These are phyloP conservation scores for Forsythia viridissima DNA, from an alignment of 257 asterid species.

Conservation along the genomic window DNA sequence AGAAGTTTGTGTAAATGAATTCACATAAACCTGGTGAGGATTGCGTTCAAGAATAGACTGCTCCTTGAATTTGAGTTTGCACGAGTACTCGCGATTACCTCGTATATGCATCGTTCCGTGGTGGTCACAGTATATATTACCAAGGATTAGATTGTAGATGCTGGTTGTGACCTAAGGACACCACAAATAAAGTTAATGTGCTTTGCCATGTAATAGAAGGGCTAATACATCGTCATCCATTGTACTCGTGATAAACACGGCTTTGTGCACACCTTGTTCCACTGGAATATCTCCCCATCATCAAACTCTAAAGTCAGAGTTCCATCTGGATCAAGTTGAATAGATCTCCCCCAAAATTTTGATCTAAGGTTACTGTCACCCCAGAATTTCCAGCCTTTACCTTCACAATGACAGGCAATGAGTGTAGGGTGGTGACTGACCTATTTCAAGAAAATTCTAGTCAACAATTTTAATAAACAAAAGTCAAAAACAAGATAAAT, in stretches of 20 bases:
- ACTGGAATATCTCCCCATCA: constrained; percentile 89
- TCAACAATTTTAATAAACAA: constrained; percentile 14
- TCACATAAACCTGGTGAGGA: constrained; percentile 80
- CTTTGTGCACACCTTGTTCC: constrained; percentile 78
- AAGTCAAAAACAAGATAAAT: not conserved
- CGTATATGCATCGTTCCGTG: constrained; percentile 84
- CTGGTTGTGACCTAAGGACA: constrained; percentile 80
- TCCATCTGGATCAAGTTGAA: constrained; percentile 94
- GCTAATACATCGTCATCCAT: not conserved
- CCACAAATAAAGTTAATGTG: constrained; percentile 7
- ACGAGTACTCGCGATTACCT: constrained; percentile 79
- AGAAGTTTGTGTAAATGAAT: constrained; percentile 14
- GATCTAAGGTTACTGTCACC: constrained; percentile 89
- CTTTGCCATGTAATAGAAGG: not conserved
- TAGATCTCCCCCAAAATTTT: constrained; percentile 95
- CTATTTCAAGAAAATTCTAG: constrained; percentile 49
- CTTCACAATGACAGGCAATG: constrained; percentile 97
- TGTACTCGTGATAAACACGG: constrained; percentile 3
- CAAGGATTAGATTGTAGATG: constrained; percentile 84
- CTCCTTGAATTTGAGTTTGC: constrained; percentile 97
- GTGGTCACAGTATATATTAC: constrained; percentile 90
- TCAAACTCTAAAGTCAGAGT: constrained; percentile 78
- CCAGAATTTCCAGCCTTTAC: constrained; percentile 97
- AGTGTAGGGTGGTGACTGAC: constrained; percentile 98
- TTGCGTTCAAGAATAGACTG: constrained; percentile 89